Percentiles rank a stretch among this genome's conserved stretches.
Conservation (phyloP, 2,329 filamentous ascomycete species). For the Fusarium poae region DNA sequence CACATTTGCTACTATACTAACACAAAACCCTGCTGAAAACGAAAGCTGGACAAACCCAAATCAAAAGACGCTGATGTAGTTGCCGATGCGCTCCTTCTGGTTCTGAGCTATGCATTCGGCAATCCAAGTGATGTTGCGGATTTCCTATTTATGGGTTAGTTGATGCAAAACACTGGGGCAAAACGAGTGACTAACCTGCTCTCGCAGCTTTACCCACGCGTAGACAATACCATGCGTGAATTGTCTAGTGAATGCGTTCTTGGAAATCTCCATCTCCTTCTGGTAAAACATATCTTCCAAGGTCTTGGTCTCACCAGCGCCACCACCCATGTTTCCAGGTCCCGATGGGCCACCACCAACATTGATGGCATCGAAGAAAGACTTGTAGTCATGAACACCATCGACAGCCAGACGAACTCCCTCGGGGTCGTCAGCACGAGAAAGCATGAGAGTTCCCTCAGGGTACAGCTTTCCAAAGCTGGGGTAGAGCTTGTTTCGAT, state of each 20-base stretch:
- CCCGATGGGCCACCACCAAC: slow-evolving; percentile 78
- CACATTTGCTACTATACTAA: slow-evolving; percentile 60
- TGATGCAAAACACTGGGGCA: background rate
- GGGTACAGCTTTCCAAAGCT: slow-evolving; percentile 91
- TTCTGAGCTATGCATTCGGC: slow-evolving; percentile 99
- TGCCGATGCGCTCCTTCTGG: slow-evolving; percentile 98
- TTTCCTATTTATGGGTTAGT: slow-evolving; percentile 76
- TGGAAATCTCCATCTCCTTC: slow-evolving; percentile 99
- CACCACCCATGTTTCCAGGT: slow-evolving; percentile 86
- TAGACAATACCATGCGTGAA: slow-evolving; percentile 97
- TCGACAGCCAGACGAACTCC: slow-evolving; percentile 94
- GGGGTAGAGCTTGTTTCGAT: slow-evolving; percentile 96
- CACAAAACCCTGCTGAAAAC: slow-evolving; percentile 55
- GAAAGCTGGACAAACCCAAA: slow-evolving; percentile 39
- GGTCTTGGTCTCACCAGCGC: slow-evolving; percentile 85
- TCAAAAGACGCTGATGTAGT: slow-evolving; percentile 98
- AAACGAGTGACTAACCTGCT: slow-evolving; percentile 77
- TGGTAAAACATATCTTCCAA: slow-evolving; percentile 98
- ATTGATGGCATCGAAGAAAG: slow-evolving; percentile 92
- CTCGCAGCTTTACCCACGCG: slow-evolving; percentile 95
- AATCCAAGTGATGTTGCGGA: slow-evolving; percentile 99
- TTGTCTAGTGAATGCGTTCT: slow-evolving; percentile 93
- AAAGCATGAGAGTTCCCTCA: slow-evolving; percentile 94
- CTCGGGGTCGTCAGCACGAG: slow-evolving; percentile 93
- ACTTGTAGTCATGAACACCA: slow-evolving; percentile 92